Percentiles rank a stretch among this genome's conserved stretches.
Evolutionary conservation across 2,329 filamentous ascomycete genomes (phyloP).

Genomic region (Colletotrichum sp.): DNA sequence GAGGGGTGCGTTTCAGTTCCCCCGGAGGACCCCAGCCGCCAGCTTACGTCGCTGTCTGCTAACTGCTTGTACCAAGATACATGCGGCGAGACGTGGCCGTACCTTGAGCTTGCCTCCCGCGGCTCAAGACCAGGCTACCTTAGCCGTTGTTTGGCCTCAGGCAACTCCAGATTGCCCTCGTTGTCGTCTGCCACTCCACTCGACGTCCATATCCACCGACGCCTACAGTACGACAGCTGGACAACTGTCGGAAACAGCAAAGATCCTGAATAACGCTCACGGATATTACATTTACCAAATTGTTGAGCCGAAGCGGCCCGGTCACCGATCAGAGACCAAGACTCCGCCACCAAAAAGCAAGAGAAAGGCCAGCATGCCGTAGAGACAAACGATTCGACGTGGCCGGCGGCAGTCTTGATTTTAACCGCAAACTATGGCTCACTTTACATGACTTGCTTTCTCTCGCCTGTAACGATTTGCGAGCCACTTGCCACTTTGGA

Average conservation of each 20-base stretch:
- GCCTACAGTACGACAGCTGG: not conserved
- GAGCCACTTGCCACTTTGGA: conserved; percentile 7
- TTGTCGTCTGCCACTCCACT: not conserved
- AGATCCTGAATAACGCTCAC: not conserved
- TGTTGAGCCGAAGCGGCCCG: not conserved
- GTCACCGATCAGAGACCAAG: not conserved
- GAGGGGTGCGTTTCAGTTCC: conserved; percentile 20
- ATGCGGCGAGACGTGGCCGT: not conserved
- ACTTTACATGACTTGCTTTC: not conserved
- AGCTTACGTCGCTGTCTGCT: not conserved
- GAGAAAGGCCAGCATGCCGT: not conserved
- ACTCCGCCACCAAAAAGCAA: not conserved
- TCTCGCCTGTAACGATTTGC: not conserved
- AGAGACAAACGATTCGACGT: not conserved
- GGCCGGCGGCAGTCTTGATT: not conserved
- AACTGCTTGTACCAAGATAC: conserved; percentile 8
- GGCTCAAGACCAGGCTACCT: not conserved
- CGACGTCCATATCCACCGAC: not conserved
- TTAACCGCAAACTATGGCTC: not conserved
- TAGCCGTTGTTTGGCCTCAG: not conserved
- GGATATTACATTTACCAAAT: not conserved
- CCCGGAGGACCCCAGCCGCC: not conserved
- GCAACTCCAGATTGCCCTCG: not conserved
- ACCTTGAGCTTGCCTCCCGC: not conserved
- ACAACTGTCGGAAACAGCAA: not conserved